Evolutionary conservation across 2,329 filamentous ascomycete genomes (phyloP).

Genomic region (Fusarium equiseti): DNA sequence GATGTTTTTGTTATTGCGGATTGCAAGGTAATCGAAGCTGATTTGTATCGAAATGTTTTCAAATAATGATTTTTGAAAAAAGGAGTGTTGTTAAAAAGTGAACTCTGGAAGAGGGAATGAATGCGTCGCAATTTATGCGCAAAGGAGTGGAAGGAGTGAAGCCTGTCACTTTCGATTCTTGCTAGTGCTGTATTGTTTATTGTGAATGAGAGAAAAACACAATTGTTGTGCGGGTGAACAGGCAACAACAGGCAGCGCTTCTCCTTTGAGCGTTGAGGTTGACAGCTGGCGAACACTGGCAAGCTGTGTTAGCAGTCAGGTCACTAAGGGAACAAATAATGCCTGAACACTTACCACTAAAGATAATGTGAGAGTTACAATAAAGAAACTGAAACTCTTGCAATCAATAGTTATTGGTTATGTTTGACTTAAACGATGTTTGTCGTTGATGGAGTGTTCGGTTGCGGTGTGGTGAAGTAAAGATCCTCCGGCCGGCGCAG

Average conservation of each 20-base stretch:
- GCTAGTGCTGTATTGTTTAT: constrained; percentile 30
- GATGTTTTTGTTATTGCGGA: constrained; percentile 8
- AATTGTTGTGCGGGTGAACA: constrained; percentile 33
- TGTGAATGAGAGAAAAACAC: constrained; percentile 21
- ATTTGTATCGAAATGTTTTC: constrained; percentile 23
- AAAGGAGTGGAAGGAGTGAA: constrained; percentile 36
- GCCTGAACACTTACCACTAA: constrained; percentile 29
- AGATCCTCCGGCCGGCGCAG: constrained; percentile 38
- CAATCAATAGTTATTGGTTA: constrained; percentile 15
- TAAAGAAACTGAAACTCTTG: not conserved
- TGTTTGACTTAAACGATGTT: constrained; percentile 15
- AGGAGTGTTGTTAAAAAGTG: constrained; percentile 26
- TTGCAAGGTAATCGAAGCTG: constrained; percentile 9
- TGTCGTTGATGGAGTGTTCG: constrained; percentile 22
- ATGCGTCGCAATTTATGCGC: constrained; percentile 26
- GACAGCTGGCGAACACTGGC: constrained; percentile 43
- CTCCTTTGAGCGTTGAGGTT: constrained; percentile 13
- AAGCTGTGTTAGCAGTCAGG: constrained; percentile 12
- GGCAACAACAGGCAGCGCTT: constrained; percentile 25
- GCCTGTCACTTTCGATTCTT: constrained; percentile 27
- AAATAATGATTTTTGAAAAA: constrained; percentile 19
- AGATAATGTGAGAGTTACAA: constrained; percentile 2
- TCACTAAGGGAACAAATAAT: constrained; percentile 3
- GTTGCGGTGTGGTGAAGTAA: constrained; percentile 12
- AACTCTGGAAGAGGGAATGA: constrained; percentile 35